A percentile compares a stretch with the other conserved stretches of the same genome.
phyloP scores from a whole-genome alignment of 2,329 filamentous ascomycete genomes.

The Cladosporium sp. region DNA sequence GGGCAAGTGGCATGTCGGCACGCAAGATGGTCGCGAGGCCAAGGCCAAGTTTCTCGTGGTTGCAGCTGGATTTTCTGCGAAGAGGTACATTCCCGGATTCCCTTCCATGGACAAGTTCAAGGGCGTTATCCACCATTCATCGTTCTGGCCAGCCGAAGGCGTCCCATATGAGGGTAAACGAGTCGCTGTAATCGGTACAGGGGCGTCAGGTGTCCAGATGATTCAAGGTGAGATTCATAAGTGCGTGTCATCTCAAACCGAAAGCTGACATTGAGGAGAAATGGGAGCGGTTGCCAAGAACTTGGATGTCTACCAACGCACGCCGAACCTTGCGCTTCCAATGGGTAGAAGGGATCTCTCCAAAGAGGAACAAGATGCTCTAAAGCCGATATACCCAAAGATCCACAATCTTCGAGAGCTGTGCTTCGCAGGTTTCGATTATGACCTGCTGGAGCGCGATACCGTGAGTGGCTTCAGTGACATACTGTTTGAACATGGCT shows the following conservation, averaged over 20 bases:
- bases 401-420: conserved; percentile 52
- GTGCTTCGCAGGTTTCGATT: conserved; percentile 56
- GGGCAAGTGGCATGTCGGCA: conserved; percentile 49
- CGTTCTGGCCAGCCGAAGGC: conserved; percentile 38
- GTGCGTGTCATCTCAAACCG: no score
- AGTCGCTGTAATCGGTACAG: conserved; percentile 60
- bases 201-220: conserved; percentile 60
- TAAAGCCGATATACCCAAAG: conserved; percentile 37
- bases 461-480: conserved; percentile 28
- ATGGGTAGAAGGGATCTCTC: conserved; percentile 52
- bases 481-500: background rate
- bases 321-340: conserved; percentile 60
- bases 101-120: conserved; percentile 56
- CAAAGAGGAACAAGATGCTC: conserved; percentile 46
- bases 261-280: conserved; percentile 26
- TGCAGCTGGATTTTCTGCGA: conserved; percentile 55
- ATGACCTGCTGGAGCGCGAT: conserved; percentile 50
- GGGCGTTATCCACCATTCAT: conserved; percentile 47
- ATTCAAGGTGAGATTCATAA: conserved; percentile 37
- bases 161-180: conserved; percentile 56
- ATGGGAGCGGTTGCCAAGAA: conserved; percentile 41
- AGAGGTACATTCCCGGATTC: conserved; percentile 58
- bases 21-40: conserved; percentile 47
- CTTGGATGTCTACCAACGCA: conserved; percentile 60
- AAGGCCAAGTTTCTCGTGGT: conserved; percentile 50